Evolutionary conservation across 495 filamentous ascomycete species (phyloP), one percentile per base, ranked within the genome.

Genomic region (Xylaria palmicola): DNA sequence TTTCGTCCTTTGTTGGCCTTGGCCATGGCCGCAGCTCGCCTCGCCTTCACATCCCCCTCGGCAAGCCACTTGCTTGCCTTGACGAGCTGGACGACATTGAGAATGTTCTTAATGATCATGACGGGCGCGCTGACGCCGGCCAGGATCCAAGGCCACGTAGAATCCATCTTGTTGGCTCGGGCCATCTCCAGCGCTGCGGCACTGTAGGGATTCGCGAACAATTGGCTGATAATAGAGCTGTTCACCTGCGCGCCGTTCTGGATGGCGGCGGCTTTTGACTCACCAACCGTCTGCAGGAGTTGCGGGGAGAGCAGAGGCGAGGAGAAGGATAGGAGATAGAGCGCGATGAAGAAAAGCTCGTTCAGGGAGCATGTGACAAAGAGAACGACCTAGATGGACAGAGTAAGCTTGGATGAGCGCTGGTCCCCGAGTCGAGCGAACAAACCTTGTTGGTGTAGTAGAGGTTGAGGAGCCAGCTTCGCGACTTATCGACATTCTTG

Each of bases 321-420:
- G 45, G 88, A 92, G 83, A 99, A 99, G 66, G 92, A 96, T 44
- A 99, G 86, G 43, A 99, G 90, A 79, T 99, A 99, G 63, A 98
- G 84, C 44, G 92, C 92, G 72, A 99, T 92, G 81, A 98, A 99
- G 82, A 96, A 98, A 59, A 90, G 73, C 75, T 99, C 95, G 75
- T 98, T 98, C 34, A 94, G 77, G 45, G 85, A 82, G 76, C 95
- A 99, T 79, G 89, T 91, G 62, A 90, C 69, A 81, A 98, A 98
- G 56, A 99, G 83, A 19, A 99, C 92, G 60, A 79, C 88, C 95
- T 98, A 69, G 49, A 2, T 44, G 69, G 49, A 2, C 47, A 39
- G 26, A 48, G 62, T 72, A 19, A 69, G 66, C 45, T 60, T 45
- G 61, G 30, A 49, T 41, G 4, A 36, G 15, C 9, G 44, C 30